phyloP scores from a whole-genome alignment of 2,329 filamentous ascomycete genomes.

The Apiospora arundinis region DNA sequence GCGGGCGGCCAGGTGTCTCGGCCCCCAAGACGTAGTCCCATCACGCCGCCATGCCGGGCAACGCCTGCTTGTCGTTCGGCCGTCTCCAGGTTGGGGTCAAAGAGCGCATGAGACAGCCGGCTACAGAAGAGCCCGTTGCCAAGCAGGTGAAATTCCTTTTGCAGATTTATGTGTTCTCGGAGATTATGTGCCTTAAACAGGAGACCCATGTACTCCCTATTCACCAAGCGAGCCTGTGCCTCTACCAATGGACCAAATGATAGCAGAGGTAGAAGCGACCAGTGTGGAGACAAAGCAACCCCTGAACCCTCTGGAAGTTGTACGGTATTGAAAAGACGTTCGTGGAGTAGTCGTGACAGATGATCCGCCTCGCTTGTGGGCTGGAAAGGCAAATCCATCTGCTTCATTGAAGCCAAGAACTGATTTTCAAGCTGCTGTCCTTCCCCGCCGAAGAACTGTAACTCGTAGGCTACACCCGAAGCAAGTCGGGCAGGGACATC shows the following conservation, averaged over 20 bases:
- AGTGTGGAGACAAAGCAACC: conserved; percentile 56
- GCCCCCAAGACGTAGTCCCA: conserved; percentile 83
- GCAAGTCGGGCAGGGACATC: conserved; percentile 21
- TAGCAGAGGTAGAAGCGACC: conserved; percentile 68
- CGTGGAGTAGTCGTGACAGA: conserved; percentile 48
- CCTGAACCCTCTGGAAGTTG: conserved; percentile 27
- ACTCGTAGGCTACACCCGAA: conserved; percentile 30
- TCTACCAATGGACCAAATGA: conserved; percentile 78
- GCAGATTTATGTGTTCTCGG: conserved; percentile 73
- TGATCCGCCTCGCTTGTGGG: conserved; percentile 38
- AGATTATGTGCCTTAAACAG: conserved; percentile 79
- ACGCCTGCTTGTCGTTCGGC: conserved; percentile 76
- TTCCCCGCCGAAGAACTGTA: conserved; percentile 57
- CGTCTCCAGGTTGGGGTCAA: conserved; percentile 81
- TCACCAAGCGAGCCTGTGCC: conserved; percentile 78
- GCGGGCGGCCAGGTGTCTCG: conserved; percentile 91
- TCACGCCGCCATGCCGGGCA: conserved; percentile 71
- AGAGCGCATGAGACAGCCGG: conserved; percentile 80
- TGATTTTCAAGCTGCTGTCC: conserved; percentile 53
- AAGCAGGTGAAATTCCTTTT: conserved; percentile 82
- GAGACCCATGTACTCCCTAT: conserved; percentile 74
- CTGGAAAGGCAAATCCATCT: conserved; percentile 46
- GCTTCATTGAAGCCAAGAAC: conserved; percentile 57
- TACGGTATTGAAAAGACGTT: conserved; percentile 43
- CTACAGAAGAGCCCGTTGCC: conserved; percentile 85